Percentiles rank a stretch among this genome's conserved stretches.
These are phyloP conservation scores for Erodium moschatum DNA, from an alignment of 441 rosid species.

Conservation along the genomic window DNA sequence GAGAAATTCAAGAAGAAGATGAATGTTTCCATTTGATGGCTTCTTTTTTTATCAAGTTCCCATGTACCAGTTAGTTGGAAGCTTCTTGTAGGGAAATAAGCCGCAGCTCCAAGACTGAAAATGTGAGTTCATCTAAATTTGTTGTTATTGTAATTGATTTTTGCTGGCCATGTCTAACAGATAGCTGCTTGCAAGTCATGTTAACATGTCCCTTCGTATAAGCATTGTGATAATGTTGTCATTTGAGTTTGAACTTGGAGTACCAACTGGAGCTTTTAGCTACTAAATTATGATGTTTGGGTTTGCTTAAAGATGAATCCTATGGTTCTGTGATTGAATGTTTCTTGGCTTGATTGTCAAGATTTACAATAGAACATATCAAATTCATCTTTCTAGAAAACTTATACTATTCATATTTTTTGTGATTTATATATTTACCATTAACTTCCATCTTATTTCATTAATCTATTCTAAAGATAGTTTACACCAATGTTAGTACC, in stretches of 20 bases:
- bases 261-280: neutral
- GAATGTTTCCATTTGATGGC: constrained; percentile 52
- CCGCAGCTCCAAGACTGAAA: constrained; percentile 34
- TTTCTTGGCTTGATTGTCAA: no score
- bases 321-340: no score
- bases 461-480: no score
- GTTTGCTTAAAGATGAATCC: no score
- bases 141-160: constrained; percentile 24
- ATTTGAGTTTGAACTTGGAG: neutral
- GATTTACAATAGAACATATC: no score
- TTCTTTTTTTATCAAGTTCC: constrained; percentile 15
- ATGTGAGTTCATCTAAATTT: constrained; percentile 22
- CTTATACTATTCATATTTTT: no score
- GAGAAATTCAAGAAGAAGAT: constrained; percentile 77
- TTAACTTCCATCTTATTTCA: no score
- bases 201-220: neutral
- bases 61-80: constrained; percentile 25
- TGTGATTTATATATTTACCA: no score
- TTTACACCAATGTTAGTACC: no score
- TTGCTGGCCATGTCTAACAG: constrained; percentile 24
- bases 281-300: no score
- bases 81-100: constrained; percentile 44
- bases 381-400: no score
- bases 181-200: constrained; percentile 21
- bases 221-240: neutral